These are phyloP conservation scores for Nemania diffusa DNA, from an alignment of 2,329 filamentous ascomycete genomes.

Conservation along the genomic window DNA sequence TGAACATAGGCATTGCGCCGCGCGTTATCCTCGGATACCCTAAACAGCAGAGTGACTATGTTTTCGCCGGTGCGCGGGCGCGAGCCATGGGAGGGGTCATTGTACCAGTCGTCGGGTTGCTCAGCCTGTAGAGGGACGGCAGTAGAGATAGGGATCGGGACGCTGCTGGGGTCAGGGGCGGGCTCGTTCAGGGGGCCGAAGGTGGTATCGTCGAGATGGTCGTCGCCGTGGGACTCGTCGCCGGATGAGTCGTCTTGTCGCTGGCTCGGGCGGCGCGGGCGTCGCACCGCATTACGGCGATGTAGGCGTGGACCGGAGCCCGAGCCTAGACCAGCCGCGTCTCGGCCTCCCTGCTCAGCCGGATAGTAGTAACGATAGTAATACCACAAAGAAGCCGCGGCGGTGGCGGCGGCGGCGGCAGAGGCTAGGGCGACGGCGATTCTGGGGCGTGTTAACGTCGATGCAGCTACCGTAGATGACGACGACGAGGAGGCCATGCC, in stretches of 20 bases:
- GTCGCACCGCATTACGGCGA: slow-evolving; percentile 74
- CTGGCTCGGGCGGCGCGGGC: slow-evolving; percentile 54
- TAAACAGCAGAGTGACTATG: slow-evolving; percentile 85
- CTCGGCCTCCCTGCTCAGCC: slow-evolving; percentile 36
- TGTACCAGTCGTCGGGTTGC: slow-evolving; percentile 63
- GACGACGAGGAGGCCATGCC: slow-evolving; percentile 59
- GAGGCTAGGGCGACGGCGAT: slow-evolving; percentile 67
- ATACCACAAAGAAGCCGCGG: slow-evolving; percentile 68
- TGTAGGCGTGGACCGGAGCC: slow-evolving; percentile 59
- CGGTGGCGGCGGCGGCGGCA: slow-evolving; percentile 65
- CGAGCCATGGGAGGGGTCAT: slow-evolving; percentile 55
- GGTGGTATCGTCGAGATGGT: slow-evolving; percentile 54
- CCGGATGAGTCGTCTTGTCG: slow-evolving; percentile 51
- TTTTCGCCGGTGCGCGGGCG: slow-evolving; percentile 74
- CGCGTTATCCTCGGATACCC: slow-evolving; percentile 93
- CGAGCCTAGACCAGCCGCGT: slow-evolving; percentile 1
- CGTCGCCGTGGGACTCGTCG: slow-evolving; percentile 57
- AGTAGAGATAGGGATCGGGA: slow-evolving; percentile 40
- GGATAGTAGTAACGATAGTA: slow-evolving; percentile 58
- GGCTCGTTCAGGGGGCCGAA: slow-evolving; percentile 52
- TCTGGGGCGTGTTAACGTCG: slow-evolving; percentile 65
- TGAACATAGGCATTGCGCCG: slow-evolving; percentile 90
- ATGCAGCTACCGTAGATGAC: slow-evolving; percentile 59
- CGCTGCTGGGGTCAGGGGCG: slow-evolving; percentile 39
- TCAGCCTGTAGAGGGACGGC: slow-evolving; percentile 47